phyloP scores from a whole-genome alignment of 495 filamentous ascomycete genomes.

The Margaritispora aquatica region DNA sequence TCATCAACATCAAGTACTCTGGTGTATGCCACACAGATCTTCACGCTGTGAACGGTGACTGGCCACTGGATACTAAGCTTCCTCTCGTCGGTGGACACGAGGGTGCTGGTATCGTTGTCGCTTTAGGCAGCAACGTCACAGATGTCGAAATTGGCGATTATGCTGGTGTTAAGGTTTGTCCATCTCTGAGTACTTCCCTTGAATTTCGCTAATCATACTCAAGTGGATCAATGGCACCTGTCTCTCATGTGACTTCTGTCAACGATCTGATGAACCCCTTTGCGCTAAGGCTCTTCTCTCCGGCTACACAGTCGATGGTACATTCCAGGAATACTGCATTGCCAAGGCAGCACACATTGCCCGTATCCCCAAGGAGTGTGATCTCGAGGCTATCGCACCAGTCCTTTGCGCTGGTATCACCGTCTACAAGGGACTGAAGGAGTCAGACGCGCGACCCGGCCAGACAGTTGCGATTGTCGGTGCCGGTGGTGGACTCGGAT shows the following conservation, averaged over 20 bases:
- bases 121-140: constrained; percentile 63
- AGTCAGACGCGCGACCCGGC: constrained; percentile 66
- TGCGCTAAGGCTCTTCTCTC: constrained; percentile 68
- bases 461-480: constrained; percentile 82
- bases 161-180: constrained; percentile 62
- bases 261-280: constrained; percentile 62
- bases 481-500: constrained; percentile 81
- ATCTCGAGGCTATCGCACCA: constrained; percentile 73
- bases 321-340: constrained; percentile 88
- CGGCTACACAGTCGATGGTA: constrained; percentile 87
- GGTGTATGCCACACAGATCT: constrained; percentile 89
- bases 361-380: constrained; percentile 65
- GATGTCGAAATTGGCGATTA: constrained; percentile 74
- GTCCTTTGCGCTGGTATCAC: constrained; percentile 87
- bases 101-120: constrained; percentile 81
- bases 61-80: constrained; percentile 72
- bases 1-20: constrained; percentile 86
- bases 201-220: not conserved
- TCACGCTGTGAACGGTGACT: constrained; percentile 75
- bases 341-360: constrained; percentile 80
- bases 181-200: not conserved
- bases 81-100: constrained; percentile 95
- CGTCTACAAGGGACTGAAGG: constrained; percentile 89
- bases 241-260: constrained; percentile 74
- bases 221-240: constrained; percentile 83